phyloP scores from a whole-genome alignment of 129 eudicot genomes.

The Artemisia annua region DNA sequence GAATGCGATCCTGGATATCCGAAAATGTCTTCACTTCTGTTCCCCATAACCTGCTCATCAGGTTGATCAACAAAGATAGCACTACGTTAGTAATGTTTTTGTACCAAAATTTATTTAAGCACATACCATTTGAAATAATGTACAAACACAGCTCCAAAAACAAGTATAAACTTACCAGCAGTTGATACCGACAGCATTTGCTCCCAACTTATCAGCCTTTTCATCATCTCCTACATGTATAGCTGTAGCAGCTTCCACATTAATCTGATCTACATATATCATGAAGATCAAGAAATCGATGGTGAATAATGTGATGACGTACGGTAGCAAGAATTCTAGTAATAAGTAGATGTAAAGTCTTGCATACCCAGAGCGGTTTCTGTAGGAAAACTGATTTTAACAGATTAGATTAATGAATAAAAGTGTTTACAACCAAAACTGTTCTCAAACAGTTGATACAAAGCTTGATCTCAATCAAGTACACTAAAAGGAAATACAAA shows the following conservation, averaged over 20 bases:
- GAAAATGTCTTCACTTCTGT: constrained; percentile 72
- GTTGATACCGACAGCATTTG: constrained; percentile 77
- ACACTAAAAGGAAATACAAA: too few relatives aligned
- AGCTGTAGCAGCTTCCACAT: constrained; percentile 65
- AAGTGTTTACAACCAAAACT: too few relatives aligned
- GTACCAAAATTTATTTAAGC: background rate
- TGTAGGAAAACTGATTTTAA: too few relatives aligned
- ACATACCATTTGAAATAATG: background rate
- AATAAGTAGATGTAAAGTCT: background rate
- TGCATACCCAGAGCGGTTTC: constrained; percentile 76
- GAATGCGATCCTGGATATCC: constrained; percentile 64
- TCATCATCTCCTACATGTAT: constrained; percentile 93
- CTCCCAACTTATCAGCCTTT: constrained; percentile 78
- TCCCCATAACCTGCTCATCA: constrained; percentile 85
- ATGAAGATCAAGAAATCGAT: background rate
- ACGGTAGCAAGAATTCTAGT: constrained; percentile 3
- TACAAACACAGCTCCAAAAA: background rate
- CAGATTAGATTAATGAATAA: too few relatives aligned
- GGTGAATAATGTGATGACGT: background rate
- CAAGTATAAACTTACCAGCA: constrained; percentile 66
- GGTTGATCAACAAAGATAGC: constrained; percentile 1
- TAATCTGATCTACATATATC: constrained; percentile 56
- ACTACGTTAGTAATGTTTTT: background rate
- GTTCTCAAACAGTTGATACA: too few relatives aligned
- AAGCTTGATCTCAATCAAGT: too few relatives aligned